A percentile compares a stretch with the other conserved stretches of the same genome.
Conservation (phyloP, 208 protist species). For the Leishmania martiniquensis region DNA sequence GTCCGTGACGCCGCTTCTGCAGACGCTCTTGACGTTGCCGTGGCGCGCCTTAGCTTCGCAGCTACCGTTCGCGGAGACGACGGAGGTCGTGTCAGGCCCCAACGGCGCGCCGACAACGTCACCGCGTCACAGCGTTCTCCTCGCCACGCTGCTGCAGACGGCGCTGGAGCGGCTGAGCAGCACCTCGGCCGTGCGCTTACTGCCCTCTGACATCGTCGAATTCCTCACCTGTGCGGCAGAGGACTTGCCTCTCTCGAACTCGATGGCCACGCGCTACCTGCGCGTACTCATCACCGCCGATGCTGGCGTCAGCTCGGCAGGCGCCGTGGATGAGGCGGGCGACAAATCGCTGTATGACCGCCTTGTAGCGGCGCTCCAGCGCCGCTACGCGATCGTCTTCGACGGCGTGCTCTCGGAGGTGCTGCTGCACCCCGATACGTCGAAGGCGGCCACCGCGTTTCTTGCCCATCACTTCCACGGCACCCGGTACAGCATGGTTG, state of each 20-base stretch:
- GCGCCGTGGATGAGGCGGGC: not conserved
- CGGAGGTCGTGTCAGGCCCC: conserved; percentile 24
- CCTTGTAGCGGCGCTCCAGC: conserved; percentile 62
- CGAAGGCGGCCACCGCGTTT: conserved; percentile 44
- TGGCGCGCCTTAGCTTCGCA: conserved; percentile 52
- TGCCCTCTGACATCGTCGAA: conserved; percentile 62
- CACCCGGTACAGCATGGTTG: conserved; percentile 74
- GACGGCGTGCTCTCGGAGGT: conserved; percentile 67
- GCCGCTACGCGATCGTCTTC: conserved; percentile 68
- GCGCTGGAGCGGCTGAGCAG: conserved; percentile 34
- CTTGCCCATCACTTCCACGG: conserved; percentile 75
- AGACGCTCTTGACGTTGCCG: conserved; percentile 56
- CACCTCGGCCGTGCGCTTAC: conserved; percentile 24
- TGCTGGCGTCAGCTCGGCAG: conserved; percentile 9
- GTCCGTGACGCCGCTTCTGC: conserved; percentile 50
- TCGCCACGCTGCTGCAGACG: conserved; percentile 30
- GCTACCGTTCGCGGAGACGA: conserved; percentile 29
- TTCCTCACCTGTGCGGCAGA: conserved; percentile 71
- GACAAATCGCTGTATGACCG: conserved; percentile 28
- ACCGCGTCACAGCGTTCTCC: conserved; percentile 25
- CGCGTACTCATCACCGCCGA: conserved; percentile 41
- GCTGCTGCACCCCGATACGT: conserved; percentile 41
- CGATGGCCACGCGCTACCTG: conserved; percentile 48
- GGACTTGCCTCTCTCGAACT: conserved; percentile 62
- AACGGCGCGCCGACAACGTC: conserved; percentile 19